Evolutionary conservation across 192 early-diverging fungal genomes (phyloP), one percentile per base, ranked within the genome.

Genomic region (Funneliformis geosporum): DNA sequence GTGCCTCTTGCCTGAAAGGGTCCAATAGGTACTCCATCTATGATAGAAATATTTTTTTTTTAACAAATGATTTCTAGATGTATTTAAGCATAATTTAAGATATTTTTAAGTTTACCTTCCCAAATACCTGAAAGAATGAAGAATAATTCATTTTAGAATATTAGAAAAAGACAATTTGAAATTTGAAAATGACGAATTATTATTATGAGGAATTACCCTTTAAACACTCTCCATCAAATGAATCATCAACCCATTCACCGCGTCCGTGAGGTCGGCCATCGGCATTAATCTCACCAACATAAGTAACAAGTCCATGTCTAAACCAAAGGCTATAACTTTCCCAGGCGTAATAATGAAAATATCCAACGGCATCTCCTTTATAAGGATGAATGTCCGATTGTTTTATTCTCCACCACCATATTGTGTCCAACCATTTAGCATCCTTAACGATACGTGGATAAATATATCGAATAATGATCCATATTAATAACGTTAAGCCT

Each of bases 181-280:
- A 55, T 55, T 14, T 6, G 18, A 21, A 55, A 55, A 21, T 33
- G 33, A 33, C 33, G 33, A 33, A 33, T 33, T 55, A 55, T 55
- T 55, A 16, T 0, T 18, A 46, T 46, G 18, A 42, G 2, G 8
- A 65, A 28, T 59, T 61, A 84, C 83, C 84, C 81, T 83, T 80
- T 11, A 85, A 60, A 25, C 82, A 82, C 50, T 85, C 84, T 28
- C 84, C 84, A 18, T 78, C 82, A 61, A 80, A 85, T 5, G 82
- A 83, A 46, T 85, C 73, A 64, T 85, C 84, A 5, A 82, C 79
- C 84, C 84, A 85, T 74, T 85, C 84, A 18, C 84, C 84, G 18
- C 69, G 66, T 23, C 84, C 84, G 80, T 85, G 84, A 23, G 84
- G 84, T 16, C 33, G 69, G 21, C 84, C 84, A 25, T 81, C 28